Evolutionary conservation across 2,329 filamentous ascomycete genomes (phyloP).

Genomic region (Botryotinia narcissicola): DNA sequence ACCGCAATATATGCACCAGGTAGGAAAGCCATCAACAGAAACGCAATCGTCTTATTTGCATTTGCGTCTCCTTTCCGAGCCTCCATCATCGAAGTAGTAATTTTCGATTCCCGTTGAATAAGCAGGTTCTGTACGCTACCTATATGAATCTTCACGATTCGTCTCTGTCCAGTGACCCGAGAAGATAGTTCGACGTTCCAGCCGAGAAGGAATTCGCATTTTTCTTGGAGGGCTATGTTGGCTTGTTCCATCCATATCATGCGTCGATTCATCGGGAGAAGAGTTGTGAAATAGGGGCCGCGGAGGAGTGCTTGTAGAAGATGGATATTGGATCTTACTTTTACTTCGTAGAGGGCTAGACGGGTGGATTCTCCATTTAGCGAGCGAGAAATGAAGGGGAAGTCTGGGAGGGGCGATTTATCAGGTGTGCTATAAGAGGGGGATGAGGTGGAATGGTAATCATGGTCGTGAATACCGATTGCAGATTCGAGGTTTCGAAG

Average conservation of each 20-base stretch:
- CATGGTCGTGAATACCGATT: slow-evolving; percentile 1
- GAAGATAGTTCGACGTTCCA: slow-evolving; percentile 7
- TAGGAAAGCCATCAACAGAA: not conserved
- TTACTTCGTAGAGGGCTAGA: slow-evolving; percentile 9
- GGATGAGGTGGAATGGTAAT: not conserved
- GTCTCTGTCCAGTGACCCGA: not conserved
- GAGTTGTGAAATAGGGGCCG: not conserved
- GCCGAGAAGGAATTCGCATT: slow-evolving; percentile 3
- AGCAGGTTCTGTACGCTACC: slow-evolving; percentile 2
- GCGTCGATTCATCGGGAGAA: not conserved
- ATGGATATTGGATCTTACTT: slow-evolving; percentile 7
- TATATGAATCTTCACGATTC: slow-evolving; percentile 1
- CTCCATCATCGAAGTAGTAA: not conserved
- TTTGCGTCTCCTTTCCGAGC: not conserved
- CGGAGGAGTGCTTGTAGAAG: not conserved
- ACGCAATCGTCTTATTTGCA: not conserved
- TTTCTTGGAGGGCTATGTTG: slow-evolving; percentile 4
- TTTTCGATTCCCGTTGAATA: slow-evolving; percentile 3
- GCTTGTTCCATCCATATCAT: slow-evolving; percentile 7
- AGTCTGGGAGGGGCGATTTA: not conserved
- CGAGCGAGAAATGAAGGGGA: not conserved
- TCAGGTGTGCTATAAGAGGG: not conserved
- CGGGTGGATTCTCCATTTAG: slow-evolving; percentile 5
- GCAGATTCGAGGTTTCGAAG: slow-evolving; percentile 8
- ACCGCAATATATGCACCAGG: not conserved